Evolutionary conservation across 2,329 filamentous ascomycete species (phyloP), one percentile per base, ranked within the genome.

Genomic region (Pyrenophora graminea): DNA sequence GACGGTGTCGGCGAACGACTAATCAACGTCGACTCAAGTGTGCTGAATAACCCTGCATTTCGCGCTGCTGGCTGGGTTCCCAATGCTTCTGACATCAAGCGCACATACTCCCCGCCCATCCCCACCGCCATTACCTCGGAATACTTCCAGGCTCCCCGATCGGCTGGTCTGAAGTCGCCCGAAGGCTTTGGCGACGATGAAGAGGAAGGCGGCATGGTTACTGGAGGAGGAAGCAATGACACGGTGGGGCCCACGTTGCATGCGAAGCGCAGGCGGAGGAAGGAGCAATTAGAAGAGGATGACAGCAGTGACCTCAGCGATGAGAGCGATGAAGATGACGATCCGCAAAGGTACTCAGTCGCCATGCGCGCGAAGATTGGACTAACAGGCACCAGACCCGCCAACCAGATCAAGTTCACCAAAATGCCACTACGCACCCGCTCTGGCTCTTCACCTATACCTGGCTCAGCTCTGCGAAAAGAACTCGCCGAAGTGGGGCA

Each of bases 361-460:
- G n/a, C 25, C 23, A 25, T 9, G 21, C 32, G n/a, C 23, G 17
- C 21, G 15, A 13, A 5, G 31, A 40, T 18, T 33, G 31, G 38
- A 39, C 48, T 58, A 30, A 56, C 37, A n/a, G 27, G 7, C 6
- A 25, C 51, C 53, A 68, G 88, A 46, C 88, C 89, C 38, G 88
- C 88, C 2, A 90, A 95, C 69, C 90, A 95, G 71, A 96, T 97
- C 71, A 92, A 93, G 68, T 99, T 99, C 74, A 86, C 89, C 41
- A 97, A 97, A 75, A 93, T 97, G 90, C 93, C 94, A 1, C 82
- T 96, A 37, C 85, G 92, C 25, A 86, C 85, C 60, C 86, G 93
- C 48, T 90, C 92, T 21, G 93, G 90, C 9, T 97, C 92, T 0
- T 97, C 93, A 40, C 93, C 93, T 3, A 86, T 89, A 32, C 70